Percentiles rank a stretch among this genome's conserved stretches.
Evolutionary conservation across 1,284 basidiomycete species (phyloP).

Genomic region (Porogramme epimiltina): DNA sequence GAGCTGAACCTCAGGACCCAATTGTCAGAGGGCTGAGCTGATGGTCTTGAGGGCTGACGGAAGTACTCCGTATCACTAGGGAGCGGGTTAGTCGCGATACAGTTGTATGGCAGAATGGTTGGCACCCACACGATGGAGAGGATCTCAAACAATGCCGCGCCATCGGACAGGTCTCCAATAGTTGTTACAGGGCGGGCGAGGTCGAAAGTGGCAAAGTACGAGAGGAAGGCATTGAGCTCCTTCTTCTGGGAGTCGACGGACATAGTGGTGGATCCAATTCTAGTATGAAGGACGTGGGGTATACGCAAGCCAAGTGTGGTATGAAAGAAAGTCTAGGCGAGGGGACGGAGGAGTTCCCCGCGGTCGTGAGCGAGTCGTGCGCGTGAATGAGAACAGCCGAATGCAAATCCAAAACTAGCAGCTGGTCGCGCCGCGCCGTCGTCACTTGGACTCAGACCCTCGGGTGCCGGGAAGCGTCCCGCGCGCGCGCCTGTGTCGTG

Average conservation of each 20-base stretch:
- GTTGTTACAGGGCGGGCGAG: constrained; percentile 62
- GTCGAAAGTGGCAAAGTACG: constrained; percentile 76
- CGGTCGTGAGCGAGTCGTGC: constrained; percentile 7
- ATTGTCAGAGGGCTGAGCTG: constrained; percentile 72
- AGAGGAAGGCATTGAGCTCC: constrained; percentile 76
- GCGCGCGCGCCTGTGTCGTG: no score
- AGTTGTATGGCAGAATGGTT: background rate
- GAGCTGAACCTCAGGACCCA: constrained; percentile 88
- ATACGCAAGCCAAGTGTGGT: constrained; percentile 19
- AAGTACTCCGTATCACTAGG: constrained; percentile 81
- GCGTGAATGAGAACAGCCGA: constrained; percentile 2
- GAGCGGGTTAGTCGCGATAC: constrained; percentile 1
- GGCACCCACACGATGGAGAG: constrained; percentile 62
- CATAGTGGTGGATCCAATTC: constrained; percentile 32
- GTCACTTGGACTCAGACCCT: no score
- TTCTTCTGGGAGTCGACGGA: constrained; percentile 50
- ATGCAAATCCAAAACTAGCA: no score
- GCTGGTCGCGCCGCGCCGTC: no score
- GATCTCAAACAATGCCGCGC: constrained; percentile 70
- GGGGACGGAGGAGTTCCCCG: constrained; percentile 1
- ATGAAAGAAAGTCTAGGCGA: constrained; percentile 3
- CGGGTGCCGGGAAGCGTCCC: no score
- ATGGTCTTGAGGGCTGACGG: constrained; percentile 55
- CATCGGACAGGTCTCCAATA: constrained; percentile 73
- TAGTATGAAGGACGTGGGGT: constrained; percentile 16